Evolutionary conservation across 2,329 filamentous ascomycete genomes (phyloP), one percentile per base, ranked within the genome.

Genomic region (Biscogniauxia sp.): DNA sequence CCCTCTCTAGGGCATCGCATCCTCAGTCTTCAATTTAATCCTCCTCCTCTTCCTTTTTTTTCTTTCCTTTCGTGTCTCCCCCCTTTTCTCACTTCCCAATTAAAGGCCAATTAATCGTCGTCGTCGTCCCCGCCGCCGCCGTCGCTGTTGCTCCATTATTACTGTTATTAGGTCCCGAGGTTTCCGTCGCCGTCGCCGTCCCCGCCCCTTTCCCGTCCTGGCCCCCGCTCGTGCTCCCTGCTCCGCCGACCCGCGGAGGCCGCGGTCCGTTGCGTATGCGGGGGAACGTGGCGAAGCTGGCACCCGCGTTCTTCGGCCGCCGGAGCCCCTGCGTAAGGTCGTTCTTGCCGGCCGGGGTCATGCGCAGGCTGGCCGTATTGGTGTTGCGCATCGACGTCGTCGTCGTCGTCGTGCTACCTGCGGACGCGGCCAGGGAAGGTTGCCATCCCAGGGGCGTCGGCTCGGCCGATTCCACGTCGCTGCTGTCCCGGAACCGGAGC

Each of bases 221-320:
- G 4, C 28, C 28, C 53, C 8, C 53, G 17, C 25, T 20, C 37
- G 7, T 20, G 32, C 41, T 19, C n/a, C 19, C 32, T 8, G 8
- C 23, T 2, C 9, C 20, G 20, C 51, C 5, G 61, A 20, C 2
- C 60, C 59, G 7, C 50, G 26, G 5, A 62, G 60, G 8, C 45
- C 53, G 51, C 58, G 58, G 26, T 11, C 37, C 60, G 19, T 61
- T 60, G 32, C 70, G 69, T 13, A 69, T 60, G 28, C 62, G 61
- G 20, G 71, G 71, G 61, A 73, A 73, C 26, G 68, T 69, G 19
- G 70, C 67, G 55, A 73, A 71, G 58, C 65, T 69, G 15, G 66
- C 64, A 8, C 65, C 64, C 1, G 63, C 65, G 52, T 67, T 69
- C 61, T 69, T 71, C 19, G 69, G 68, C 37, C 61, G 57, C 20